phyloP scores from a whole-genome alignment of 257 asterid species.

The Gardenia jasminoides region DNA sequence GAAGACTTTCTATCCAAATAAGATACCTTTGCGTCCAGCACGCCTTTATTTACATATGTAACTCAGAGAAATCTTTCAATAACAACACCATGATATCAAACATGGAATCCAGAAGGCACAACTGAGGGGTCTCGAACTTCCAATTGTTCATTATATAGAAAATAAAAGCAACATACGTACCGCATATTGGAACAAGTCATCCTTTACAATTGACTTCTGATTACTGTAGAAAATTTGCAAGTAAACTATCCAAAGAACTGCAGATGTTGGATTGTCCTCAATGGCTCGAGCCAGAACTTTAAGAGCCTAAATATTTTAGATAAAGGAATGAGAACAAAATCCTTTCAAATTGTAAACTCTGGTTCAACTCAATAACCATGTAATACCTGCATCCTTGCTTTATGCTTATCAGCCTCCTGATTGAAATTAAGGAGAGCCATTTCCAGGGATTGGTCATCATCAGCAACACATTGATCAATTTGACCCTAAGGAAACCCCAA shows the following conservation, averaged over 20 bases:
- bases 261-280: conserved; percentile 36
- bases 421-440: conserved; percentile 38
- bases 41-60: background rate
- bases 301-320: conserved; percentile 34
- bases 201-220: conserved; percentile 39
- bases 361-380: background rate
- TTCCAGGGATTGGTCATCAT: conserved; percentile 39
- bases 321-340: conserved; percentile 7
- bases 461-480: conserved; percentile 24
- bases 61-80: background rate
- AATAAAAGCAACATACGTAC: conserved; percentile 25
- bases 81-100: background rate
- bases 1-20: background rate
- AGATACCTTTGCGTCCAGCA: background rate
- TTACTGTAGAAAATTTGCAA: conserved; percentile 44
- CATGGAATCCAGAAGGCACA: background rate
- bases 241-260: conserved; percentile 44
- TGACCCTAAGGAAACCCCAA: conserved; percentile 23
- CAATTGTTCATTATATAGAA: background rate
- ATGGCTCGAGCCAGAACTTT: conserved; percentile 42
- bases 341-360: conserved; percentile 2
- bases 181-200: conserved; percentile 41
- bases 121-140: background rate
- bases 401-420: conserved; percentile 34
- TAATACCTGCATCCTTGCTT: conserved; percentile 30